Evolutionary conservation across 148 eudicot genomes (phyloP), one percentile per base, ranked within the genome.

Genomic region (Vaccinium darrowii): DNA sequence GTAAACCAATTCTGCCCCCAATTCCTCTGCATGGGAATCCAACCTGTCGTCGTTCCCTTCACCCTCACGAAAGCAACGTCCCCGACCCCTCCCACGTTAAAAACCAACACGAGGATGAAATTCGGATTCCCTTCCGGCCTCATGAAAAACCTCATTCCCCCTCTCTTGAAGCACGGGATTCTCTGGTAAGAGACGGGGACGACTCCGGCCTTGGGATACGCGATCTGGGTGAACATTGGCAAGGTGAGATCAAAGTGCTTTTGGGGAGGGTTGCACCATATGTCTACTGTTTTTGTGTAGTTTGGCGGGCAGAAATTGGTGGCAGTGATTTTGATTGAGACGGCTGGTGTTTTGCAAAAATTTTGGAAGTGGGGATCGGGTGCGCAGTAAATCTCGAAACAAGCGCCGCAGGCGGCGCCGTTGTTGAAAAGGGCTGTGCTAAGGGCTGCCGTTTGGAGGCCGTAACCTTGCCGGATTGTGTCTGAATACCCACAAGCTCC

Each of bases 401-500:
- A 92, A 7, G 91, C 88, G 14, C 92, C 94, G 73, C 92, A 92
- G 0, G 89, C 39, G 0, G 83, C 84, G 9, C 94, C 92, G 2
- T 90, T 69, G 81, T 92, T 90, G 87, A 92, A 92, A 10, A 92
- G 82, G 52, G 92, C 90, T 9, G 94, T 88, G 84, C 94, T 92
- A 25, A 92, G 76, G n/a, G 94, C 94, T 1, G 94, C 52, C 9
- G 88, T 87, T 16, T 62, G 27, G 3, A 84, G 75, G 27, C 86
- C 88, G 27, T 87, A 87, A 0, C 88, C 86, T 57, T 84, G 62
- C 19, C 50, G 19, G 25, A 82, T 62, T 25, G 67, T 83, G 72
- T 91, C 80, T 52, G 80, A 87, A 49, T 92, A 92, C 4, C 94
- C 91, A 84, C 94, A 92, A 58, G 92, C 94, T 47, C 94, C 94